Evolutionary conservation across 805 yeast species (phyloP).

Genomic region (Starmerella floricola): DNA sequence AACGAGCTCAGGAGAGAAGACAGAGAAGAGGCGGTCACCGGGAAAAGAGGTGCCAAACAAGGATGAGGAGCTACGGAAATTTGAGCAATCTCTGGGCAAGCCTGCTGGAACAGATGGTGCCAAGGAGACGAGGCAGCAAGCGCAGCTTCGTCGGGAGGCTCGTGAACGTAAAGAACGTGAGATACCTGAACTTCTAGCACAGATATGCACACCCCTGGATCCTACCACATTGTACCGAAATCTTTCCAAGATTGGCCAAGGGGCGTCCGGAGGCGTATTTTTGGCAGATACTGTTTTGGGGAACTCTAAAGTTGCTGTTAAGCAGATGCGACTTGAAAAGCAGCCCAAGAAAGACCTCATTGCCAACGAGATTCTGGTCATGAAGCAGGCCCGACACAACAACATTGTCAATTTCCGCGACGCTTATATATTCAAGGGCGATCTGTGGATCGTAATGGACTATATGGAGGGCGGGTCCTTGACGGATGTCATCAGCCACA

Average conservation of each 20-base stretch:
- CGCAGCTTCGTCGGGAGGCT: slow-evolving; percentile 51
- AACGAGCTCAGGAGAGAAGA: not conserved
- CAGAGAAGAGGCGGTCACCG: slow-evolving; percentile 3
- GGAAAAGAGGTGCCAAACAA: slow-evolving; percentile 19
- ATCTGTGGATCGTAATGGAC: slow-evolving; percentile 95
- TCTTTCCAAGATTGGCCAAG: slow-evolving; percentile 61
- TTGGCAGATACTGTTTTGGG: slow-evolving; percentile 54
- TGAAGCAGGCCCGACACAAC: slow-evolving; percentile 81
- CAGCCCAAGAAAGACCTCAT: slow-evolving; percentile 94
- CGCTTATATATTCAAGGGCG: slow-evolving; percentile 51
- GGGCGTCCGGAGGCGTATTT: slow-evolving; percentile 91
- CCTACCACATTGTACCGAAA: slow-evolving; percentile 60
- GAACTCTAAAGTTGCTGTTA: slow-evolving; percentile 59
- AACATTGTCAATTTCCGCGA: slow-evolving; percentile 92
- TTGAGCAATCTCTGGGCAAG: slow-evolving; percentile 14
- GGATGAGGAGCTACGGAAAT: slow-evolving; percentile 21
- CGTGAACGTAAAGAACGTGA: slow-evolving; percentile 61
- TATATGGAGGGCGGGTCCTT: slow-evolving; percentile 98
- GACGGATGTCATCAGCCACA: slow-evolving; percentile 89
- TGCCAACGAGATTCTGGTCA: slow-evolving; percentile 87
- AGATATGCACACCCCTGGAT: slow-evolving; percentile 75
- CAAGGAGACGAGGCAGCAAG: slow-evolving; percentile 6
- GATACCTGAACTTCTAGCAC: slow-evolving; percentile 54
- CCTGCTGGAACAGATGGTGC: not conserved
- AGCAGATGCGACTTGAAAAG: slow-evolving; percentile 87